Base-by-base conservation (phyloP, 768 basidiomycete genomes). In the Kwoniella botswanensis region DNA sequence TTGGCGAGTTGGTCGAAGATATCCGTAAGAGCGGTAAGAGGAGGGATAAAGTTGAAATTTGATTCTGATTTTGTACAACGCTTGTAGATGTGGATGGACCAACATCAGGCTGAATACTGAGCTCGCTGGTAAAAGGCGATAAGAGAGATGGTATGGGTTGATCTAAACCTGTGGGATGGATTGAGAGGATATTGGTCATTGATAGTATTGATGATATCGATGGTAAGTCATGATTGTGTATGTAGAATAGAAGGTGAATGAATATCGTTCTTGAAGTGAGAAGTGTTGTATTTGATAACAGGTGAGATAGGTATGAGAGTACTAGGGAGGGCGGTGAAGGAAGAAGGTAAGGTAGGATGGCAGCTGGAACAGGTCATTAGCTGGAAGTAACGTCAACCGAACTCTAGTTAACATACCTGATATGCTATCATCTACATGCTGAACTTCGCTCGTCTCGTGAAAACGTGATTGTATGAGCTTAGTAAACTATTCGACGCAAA, bases 11-110 rank as follows among this genome's bases (percentile, higher is more conserved):
- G 46, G 46, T 67, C n/a, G 67, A 58, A 54, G 73, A 78, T 64
- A 63, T 43, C 11, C 74, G 64, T 5, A 80, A 54, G 0, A 80
- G 65, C 5, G 79, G 77, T 2, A 76, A 60, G 13, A 79, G 62
- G 5, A 79, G 63, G 17, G 60, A 42, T 3, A 75, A 44, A 5
- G 74, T 75, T n/a, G 65, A 62, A 35, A 58, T 70, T 41, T 59
- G 55, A 15, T 35, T 29, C 56, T 42, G 9, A 63, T 35, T 44
- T 18, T 46, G n/a, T 63, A 26, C 42, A 67, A 21, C n/a, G 71
- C 22, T 22, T 57, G 73, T 72, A 6, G 78, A 77, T 9, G 76
- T 63, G 3, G 76, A 79, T 2, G 78, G 72, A 4, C 78, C 78
- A 13, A 77, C 70, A 52, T 77, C 72, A 5, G 74, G 78, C 35